These are phyloP conservation scores for Spergularia bocconei DNA, from an alignment of 148 eudicot genomes.

Conservation along the genomic window DNA sequence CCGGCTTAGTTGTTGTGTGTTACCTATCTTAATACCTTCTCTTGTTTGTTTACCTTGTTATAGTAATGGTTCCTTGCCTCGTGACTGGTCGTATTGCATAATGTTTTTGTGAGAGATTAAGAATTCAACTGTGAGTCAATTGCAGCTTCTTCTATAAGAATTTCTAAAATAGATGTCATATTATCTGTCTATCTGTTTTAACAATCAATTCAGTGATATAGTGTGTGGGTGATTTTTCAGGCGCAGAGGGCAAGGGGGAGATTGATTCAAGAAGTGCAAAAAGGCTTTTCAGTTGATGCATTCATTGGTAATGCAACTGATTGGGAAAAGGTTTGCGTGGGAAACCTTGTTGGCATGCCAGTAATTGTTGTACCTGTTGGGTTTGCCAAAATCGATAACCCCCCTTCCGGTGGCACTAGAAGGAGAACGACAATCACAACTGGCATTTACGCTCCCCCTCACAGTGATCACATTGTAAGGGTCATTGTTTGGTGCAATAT, in stretches of 20 bases:
- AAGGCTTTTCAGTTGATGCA: constrained; percentile 71
- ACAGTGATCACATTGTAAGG: constrained; percentile 80
- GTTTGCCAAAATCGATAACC: constrained; percentile 42
- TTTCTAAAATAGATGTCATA: too few species aligned
- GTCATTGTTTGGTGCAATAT: not conserved
- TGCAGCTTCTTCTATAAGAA: not conserved
- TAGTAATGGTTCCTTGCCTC: too few species aligned
- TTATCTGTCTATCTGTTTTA: not conserved
- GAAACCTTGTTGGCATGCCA: constrained; percentile 93
- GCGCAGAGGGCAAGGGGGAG: constrained; percentile 86
- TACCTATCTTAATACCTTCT: too few species aligned
- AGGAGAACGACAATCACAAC: constrained; percentile 66
- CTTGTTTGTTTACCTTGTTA: too few species aligned
- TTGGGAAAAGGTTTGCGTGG: constrained; percentile 82
- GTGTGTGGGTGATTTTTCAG: constrained; percentile 29
- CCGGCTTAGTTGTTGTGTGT: too few species aligned
- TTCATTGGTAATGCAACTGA: constrained; percentile 77
- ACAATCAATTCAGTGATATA: not conserved
- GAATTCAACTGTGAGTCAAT: not conserved
- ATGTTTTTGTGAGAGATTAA: not conserved
- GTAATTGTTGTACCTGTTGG: constrained; percentile 75
- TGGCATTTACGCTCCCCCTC: constrained; percentile 82
- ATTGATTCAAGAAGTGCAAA: constrained; percentile 61
- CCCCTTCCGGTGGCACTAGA: constrained; percentile 42
- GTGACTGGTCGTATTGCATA: too few species aligned